A percentile compares a stretch with the other conserved stretches of the same genome.
phyloP scores from a whole-genome alignment of 2,329 filamentous ascomycete species.

The Aspergillus glaucus region DNA sequence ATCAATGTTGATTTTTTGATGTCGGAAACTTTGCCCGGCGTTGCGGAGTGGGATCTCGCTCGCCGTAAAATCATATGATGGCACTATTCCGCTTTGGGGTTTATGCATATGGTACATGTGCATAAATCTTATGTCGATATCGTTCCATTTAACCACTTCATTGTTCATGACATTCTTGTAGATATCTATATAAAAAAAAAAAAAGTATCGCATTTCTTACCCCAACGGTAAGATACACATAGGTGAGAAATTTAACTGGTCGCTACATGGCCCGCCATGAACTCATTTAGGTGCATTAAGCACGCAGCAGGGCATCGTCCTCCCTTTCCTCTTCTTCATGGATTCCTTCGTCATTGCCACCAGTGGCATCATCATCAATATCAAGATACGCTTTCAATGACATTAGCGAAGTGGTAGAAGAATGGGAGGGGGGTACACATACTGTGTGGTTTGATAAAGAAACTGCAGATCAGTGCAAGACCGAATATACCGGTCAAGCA shows the following conservation, averaged over 20 bases:
- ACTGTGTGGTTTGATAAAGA: constrained; percentile 70
- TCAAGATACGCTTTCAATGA: not conserved
- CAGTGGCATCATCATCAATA: not conserved
- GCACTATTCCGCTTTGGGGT: not conserved
- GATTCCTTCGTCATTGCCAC: not conserved
- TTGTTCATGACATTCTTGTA: no score
- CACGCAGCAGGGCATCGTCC: not conserved
- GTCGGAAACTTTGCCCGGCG: not conserved
- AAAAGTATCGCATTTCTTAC: no score
- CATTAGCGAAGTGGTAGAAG: not conserved
- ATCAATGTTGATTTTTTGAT: not conserved
- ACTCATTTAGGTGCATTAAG: not conserved
- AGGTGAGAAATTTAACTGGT: no score
- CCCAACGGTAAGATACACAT: no score
- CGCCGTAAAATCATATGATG: not conserved
- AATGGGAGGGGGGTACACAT: constrained; percentile 33
- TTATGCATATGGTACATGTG: not conserved
- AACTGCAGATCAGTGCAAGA: constrained; percentile 59
- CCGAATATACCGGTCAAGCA: constrained; percentile 63
- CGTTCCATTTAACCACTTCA: no score
- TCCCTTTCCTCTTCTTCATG: not conserved
- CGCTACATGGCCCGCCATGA: no score
- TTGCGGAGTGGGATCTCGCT: not conserved
- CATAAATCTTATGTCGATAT: not conserved
- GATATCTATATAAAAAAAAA: no score